A percentile compares a stretch with the other conserved stretches of the same genome.
Conservation (phyloP, 2,329 filamentous ascomycete genomes). For the Paramyrothecium sp. region DNA sequence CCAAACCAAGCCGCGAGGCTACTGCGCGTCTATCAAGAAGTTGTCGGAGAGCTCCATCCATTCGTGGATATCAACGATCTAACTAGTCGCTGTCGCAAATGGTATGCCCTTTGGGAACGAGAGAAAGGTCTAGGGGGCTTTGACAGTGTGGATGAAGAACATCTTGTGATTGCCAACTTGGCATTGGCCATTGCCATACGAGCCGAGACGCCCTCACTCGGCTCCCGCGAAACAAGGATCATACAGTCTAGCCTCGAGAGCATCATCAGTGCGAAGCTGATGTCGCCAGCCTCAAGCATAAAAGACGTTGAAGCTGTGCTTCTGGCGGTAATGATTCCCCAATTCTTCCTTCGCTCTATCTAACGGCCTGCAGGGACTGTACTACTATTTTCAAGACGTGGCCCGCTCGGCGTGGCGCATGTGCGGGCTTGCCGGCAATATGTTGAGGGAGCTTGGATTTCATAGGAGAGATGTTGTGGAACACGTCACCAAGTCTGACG, state of each 20-base stretch:
- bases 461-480: constrained; percentile 21
- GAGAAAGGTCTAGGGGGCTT: background rate
- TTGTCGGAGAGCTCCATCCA: background rate
- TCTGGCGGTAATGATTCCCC: background rate
- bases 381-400: constrained; percentile 21
- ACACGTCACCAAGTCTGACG: constrained; percentile 9
- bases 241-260: constrained; percentile 3
- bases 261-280: constrained; percentile 3
- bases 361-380: constrained; percentile 8
- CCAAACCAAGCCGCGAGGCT: background rate
- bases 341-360: background rate
- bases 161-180: constrained; percentile 9
- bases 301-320: constrained; percentile 4
- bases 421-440: constrained; percentile 21
- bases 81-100: background rate
- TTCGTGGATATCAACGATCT: background rate
- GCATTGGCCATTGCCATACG: constrained; percentile 9
- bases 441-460: constrained; percentile 23
- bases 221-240: background rate
- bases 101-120: background rate
- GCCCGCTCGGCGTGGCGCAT: constrained; percentile 22
- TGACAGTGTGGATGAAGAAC: constrained; percentile 3
- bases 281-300: constrained; percentile 2
- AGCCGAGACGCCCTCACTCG: constrained; percentile 5
- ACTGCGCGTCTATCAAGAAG: background rate